These are phyloP conservation scores for Boeremia exigua DNA, from an alignment of 2,329 filamentous ascomycete genomes.

Conservation along the genomic window DNA sequence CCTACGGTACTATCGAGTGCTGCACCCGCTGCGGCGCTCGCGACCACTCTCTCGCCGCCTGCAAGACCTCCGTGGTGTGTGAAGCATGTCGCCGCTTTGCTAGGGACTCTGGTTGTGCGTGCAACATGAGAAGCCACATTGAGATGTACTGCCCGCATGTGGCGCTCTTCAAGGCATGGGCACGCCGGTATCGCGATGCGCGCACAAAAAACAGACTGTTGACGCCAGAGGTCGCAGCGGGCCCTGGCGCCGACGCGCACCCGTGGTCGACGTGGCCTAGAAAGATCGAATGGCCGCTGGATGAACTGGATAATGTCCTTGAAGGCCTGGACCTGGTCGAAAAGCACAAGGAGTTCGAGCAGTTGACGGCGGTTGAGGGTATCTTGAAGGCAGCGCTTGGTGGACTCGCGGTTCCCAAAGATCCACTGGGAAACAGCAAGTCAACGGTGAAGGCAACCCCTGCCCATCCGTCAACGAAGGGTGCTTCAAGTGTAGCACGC, in stretches of 20 bases:
- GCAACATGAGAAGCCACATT: slow-evolving; percentile 3
- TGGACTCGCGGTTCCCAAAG: background rate
- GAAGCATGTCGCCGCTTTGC: slow-evolving; percentile 11
- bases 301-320: background rate
- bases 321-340: background rate
- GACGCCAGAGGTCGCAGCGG: background rate
- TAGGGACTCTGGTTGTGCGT: background rate
- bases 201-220: background rate
- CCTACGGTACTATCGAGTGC: slow-evolving; percentile 11
- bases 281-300: background rate
- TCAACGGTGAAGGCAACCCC: too few relatives aligned
- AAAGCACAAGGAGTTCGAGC: background rate
- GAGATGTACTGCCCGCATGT: slow-evolving; percentile 9
- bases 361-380: background rate
- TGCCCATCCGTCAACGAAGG: too few relatives aligned
- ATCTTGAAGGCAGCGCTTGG: slow-evolving; percentile 3
- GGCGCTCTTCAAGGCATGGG: slow-evolving; percentile 11
- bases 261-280: slow-evolving; percentile 8
- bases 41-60: slow-evolving; percentile 14
- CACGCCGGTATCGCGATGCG: slow-evolving; percentile 7
- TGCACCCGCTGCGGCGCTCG: slow-evolving; percentile 23
- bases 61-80: slow-evolving; percentile 6
- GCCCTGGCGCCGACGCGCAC: background rate
- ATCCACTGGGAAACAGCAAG: too few relatives aligned
- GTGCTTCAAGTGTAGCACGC: too few relatives aligned